Evolutionary conservation across 106 monocot species (phyloP).

Genomic region (Cymbidium sinense): DNA sequence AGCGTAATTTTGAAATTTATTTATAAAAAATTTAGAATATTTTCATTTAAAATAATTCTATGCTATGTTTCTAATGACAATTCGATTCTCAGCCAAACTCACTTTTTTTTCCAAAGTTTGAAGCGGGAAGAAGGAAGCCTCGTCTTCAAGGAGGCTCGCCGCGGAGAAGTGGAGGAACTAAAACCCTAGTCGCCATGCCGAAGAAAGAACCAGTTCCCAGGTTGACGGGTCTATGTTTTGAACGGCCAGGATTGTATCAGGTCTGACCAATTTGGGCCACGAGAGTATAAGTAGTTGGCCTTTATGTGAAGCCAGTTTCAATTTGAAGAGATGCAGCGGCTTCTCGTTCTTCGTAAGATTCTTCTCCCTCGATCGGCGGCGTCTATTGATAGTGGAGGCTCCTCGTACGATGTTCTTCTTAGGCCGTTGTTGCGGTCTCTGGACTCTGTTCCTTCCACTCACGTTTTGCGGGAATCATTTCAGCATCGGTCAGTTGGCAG

Average conservation of each 20-base stretch:
- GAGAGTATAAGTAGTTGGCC: background rate
- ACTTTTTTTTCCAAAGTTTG: too few species aligned
- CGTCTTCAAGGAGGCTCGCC: too few species aligned
- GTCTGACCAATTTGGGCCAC: background rate
- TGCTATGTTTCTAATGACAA: too few species aligned
- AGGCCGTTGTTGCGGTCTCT: background rate
- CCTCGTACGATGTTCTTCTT: background rate
- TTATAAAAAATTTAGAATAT: too few species aligned
- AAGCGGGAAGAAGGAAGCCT: too few species aligned
- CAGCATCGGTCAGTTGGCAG: background rate
- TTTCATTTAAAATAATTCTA: too few species aligned
- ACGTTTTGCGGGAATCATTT: background rate
- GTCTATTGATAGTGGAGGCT: background rate
- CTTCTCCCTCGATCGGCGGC: constrained; percentile 3
- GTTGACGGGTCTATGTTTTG: background rate
- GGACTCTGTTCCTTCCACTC: background rate
- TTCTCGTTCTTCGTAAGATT: background rate
- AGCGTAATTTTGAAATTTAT: too few species aligned
- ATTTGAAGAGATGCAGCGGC: constrained; percentile 5
- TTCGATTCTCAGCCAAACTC: too few species aligned
- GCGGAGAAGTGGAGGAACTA: too few species aligned
- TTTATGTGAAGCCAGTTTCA: background rate
- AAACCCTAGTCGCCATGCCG: too few species aligned
- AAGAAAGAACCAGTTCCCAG: too few species aligned
- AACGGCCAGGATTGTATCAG: background rate